These are phyloP conservation scores for Leonotis leonurus DNA, from an alignment of 257 asterid species.

Conservation along the genomic window DNA sequence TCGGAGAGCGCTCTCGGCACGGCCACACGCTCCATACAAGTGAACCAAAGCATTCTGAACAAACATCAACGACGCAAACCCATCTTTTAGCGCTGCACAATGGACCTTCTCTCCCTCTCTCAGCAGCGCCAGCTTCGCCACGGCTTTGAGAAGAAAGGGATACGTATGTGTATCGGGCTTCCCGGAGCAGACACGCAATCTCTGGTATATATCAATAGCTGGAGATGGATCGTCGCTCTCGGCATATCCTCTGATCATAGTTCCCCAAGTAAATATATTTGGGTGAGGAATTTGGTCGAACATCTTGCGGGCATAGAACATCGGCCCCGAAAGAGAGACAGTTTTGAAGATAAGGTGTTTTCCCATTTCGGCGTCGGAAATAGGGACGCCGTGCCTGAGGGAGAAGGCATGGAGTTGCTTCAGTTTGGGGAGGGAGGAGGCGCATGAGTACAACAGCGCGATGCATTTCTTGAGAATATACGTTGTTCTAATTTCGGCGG, in stretches of 20 bases:
- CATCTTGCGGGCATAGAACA: conserved; percentile 52
- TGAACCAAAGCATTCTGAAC: conserved; percentile 75
- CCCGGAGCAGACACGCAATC: conserved; percentile 28
- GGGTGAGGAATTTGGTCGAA: conserved; percentile 51
- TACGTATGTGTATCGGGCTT: conserved; percentile 66
- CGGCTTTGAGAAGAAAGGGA: conserved; percentile 70
- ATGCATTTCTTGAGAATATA: conserved; percentile 59
- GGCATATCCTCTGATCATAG: conserved; percentile 80
- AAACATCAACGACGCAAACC: conserved; percentile 60
- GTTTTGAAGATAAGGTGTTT: conserved; percentile 52
- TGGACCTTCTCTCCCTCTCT: conserved; percentile 73
- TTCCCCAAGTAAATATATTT: conserved; percentile 67
- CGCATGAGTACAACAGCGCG: conserved; percentile 63
- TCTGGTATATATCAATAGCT: conserved; percentile 43
- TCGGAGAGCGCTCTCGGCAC: conserved; percentile 46
- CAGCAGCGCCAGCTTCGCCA: conserved; percentile 42
- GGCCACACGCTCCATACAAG: conserved; percentile 63
- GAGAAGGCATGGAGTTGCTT: conserved; percentile 71
- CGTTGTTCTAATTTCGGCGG: conserved; percentile 26
- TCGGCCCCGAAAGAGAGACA: conserved; percentile 58
- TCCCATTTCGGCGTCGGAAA: conserved; percentile 51
- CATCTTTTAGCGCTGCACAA: conserved; percentile 47
- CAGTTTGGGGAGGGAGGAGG: conserved; percentile 47
- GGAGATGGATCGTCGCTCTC: conserved; percentile 65
- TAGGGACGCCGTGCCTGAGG: conserved; percentile 52